Evolutionary conservation across 345 rosid species (phyloP).

Genomic region (Pistacia integerrima): DNA sequence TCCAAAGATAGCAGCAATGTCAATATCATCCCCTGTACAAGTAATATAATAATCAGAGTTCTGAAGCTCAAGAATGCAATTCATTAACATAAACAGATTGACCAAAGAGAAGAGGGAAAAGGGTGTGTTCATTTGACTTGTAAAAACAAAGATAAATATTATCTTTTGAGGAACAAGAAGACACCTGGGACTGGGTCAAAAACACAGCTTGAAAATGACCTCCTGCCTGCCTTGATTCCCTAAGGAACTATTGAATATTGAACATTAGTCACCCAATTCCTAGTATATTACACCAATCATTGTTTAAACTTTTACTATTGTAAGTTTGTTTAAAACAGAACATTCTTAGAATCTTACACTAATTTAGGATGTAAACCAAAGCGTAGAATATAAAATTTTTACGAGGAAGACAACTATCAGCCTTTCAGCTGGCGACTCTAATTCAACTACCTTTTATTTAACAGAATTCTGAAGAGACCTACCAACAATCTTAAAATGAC

Average conservation of each 20-base stretch:
- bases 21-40: not conserved
- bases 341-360: not conserved
- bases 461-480: not conserved
- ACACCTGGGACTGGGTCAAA: not conserved
- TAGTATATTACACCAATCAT: not conserved
- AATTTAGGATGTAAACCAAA: not conserved
- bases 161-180: not conserved
- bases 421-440: not conserved
- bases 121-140: too few species aligned
- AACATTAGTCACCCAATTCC: not conserved
- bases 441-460: not conserved
- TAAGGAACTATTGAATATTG: not conserved
- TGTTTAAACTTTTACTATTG: not conserved
- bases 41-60: not conserved
- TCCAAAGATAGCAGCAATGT: not conserved
- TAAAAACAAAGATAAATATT: not conserved
- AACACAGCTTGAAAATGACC: not conserved
- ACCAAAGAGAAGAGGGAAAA: not conserved
- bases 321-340: not conserved
- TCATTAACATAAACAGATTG: not conserved
- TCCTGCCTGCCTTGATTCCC: not conserved
- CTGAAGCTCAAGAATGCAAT: not conserved
- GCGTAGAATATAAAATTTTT: not conserved
- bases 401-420: not conserved
- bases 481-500: not conserved